Evolutionary conservation across 2,329 filamentous ascomycete genomes (phyloP), one percentile per base, ranked within the genome.

Genomic region (Fusarium sublunatum): DNA sequence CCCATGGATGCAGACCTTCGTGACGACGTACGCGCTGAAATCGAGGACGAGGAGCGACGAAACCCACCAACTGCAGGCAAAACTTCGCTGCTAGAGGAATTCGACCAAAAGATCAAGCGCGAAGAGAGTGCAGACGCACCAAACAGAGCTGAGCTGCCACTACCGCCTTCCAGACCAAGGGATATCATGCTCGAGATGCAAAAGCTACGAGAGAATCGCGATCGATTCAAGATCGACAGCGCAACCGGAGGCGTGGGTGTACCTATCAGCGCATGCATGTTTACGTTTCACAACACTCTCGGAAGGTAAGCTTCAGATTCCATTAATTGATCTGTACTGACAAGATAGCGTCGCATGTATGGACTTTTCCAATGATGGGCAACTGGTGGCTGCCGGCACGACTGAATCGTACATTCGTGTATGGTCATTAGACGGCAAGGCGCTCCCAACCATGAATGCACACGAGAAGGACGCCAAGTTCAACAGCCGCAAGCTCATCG

Each of bases 281-380:
- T 96, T 75, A 99, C 95, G 1, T 97, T 98, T 73, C 95, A 99
- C 81, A 99, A 99, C 76, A 96, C 92, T 0, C 89, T 93, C 63
- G 93, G 96, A 76, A 91, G 88, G 92, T 93, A 79, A 81, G 86
- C 53, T 40, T 7, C 15, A 8, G 28, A 9, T 8, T 19, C 6
- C 4, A 2, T 6, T 4, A 3, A 12, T n/a, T 3, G 4, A 1
- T 15, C 13, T 8, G 15, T 46, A 51, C 66, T 75, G 55, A 70
- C 53, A 15, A 15, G 12, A 6, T 51, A 94, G 91, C 53, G 86
- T 97, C 57, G 93, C 92, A n/a, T 96, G 91, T 73, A 87, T 98
- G 74, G 94, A 98, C 71, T 97, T 99, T 73, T 97, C 94, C 1
- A 91, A 94, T 50, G 95, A 99, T 73, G 90, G 92, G 62, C 85